Evolutionary conservation across 805 yeast species (phyloP).

Genomic region (Candida endomychidarum): DNA sequence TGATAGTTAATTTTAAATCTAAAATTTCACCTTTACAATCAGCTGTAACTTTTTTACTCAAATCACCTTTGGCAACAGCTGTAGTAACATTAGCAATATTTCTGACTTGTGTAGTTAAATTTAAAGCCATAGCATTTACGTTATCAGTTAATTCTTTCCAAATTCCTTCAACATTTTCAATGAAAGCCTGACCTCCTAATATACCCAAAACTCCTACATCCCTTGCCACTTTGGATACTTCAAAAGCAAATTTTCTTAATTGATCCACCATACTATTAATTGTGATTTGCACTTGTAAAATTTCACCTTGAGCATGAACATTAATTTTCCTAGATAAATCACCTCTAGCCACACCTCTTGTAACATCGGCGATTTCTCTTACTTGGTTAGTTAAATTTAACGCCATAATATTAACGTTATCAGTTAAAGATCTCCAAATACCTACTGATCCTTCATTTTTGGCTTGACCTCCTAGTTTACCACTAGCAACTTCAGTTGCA

Average conservation of each 20-base stretch:
- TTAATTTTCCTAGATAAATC: slow-evolving; percentile 80
- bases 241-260: slow-evolving; percentile 77
- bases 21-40: slow-evolving; percentile 68
- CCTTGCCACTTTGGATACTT: slow-evolving; percentile 82
- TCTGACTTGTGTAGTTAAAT: slow-evolving; percentile 84
- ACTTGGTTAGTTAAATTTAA: slow-evolving; percentile 67
- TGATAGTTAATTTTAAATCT: slow-evolving; percentile 47
- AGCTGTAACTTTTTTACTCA: slow-evolving; percentile 81
- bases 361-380: slow-evolving; percentile 85
- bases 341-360: slow-evolving; percentile 85
- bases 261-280: slow-evolving; percentile 90
- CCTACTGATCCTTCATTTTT: slow-evolving; percentile 84
- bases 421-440: slow-evolving; percentile 81
- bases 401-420: slow-evolving; percentile 88
- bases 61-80: slow-evolving; percentile 82
- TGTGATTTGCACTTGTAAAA: slow-evolving; percentile 78
- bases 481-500: slow-evolving; percentile 88
- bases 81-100: slow-evolving; percentile 86
- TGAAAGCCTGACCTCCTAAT: slow-evolving; percentile 84
- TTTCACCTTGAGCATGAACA: slow-evolving; percentile 91
- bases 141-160: slow-evolving; percentile 88
- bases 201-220: slow-evolving; percentile 91
- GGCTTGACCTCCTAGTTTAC: slow-evolving; percentile 88
- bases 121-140: slow-evolving; percentile 87
- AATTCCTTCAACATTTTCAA: slow-evolving; percentile 77